phyloP scores from a whole-genome alignment of 345 rosid genomes.

The Balakata baccata region DNA sequence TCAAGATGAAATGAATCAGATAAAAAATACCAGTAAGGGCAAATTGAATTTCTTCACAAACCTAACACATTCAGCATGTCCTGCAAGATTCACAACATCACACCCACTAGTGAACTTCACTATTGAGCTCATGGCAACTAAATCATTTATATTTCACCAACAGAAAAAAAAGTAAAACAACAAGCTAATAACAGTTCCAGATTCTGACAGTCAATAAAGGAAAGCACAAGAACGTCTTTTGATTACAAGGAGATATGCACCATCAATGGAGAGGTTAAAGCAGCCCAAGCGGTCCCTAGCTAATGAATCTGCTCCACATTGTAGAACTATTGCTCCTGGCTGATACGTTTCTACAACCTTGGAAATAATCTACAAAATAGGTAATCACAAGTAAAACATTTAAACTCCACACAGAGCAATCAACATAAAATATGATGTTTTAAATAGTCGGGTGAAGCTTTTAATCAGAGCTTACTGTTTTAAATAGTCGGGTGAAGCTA shows the following conservation, averaged over 20 bases:
- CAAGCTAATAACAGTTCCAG: slow-evolving; percentile 5
- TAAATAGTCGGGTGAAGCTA: slow-evolving; percentile 91
- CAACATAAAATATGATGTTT: slow-evolving; percentile 24
- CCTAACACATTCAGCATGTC: slow-evolving; percentile 94
- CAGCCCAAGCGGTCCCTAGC: slow-evolving; percentile 98
- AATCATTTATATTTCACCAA: slow-evolving; percentile 7
- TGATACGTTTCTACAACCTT: slow-evolving; percentile 90
- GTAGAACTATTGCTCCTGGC: slow-evolving; percentile 94
- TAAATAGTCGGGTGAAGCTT: slow-evolving; percentile 94
- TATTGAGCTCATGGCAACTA: not conserved
- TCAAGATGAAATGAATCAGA: slow-evolving; percentile 15
- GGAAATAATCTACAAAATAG: slow-evolving; percentile 54
- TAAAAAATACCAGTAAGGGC: slow-evolving; percentile 69
- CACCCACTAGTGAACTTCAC: slow-evolving; percentile 2
- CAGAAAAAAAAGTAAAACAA: slow-evolving; percentile 2
- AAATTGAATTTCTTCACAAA: slow-evolving; percentile 91
- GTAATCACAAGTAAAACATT: slow-evolving; percentile 18
- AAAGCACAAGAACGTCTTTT: slow-evolving; percentile 18
- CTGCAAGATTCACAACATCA: slow-evolving; percentile 38
- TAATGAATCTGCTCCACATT: slow-evolving; percentile 98
- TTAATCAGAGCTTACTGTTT: slow-evolving; percentile 60
- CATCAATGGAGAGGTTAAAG: slow-evolving; percentile 97
- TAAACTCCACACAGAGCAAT: slow-evolving; percentile 5
- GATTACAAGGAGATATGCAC: slow-evolving; percentile 62
- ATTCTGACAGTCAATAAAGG: not conserved